A percentile compares a stretch with the other conserved stretches of the same genome.
Conservation (phyloP, 129 eudicot genomes). For the Arctium minus region DNA sequence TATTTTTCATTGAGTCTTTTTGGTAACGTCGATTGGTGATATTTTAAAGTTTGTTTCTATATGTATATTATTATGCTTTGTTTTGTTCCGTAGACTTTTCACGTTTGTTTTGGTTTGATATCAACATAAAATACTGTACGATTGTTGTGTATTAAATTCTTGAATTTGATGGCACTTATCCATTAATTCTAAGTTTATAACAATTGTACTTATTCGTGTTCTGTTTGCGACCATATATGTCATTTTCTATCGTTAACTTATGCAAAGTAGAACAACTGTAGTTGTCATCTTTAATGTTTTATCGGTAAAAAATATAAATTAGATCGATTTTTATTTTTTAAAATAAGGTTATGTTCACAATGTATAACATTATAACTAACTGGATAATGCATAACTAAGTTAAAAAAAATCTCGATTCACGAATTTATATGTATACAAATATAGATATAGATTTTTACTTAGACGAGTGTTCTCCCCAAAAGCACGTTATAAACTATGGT, state of each 20-base stretch:
- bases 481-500: no score
- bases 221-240: background rate
- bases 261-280: background rate
- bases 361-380: background rate
- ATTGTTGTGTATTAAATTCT: background rate
- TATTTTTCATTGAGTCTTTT: background rate
- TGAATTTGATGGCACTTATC: background rate
- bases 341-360: background rate
- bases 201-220: background rate
- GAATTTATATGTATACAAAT: no score
- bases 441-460: no score
- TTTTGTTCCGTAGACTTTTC: background rate
- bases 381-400: background rate
- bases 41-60: background rate
- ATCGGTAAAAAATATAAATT: no score
- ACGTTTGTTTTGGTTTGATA: no score
- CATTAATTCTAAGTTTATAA: background rate
- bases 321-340: background rate
- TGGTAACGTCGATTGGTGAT: background rate
- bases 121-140: background rate
- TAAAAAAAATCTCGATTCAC: background rate
- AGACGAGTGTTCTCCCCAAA: no score
- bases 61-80: background rate
- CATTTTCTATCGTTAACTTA: background rate
- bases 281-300: background rate